phyloP scores from a whole-genome alignment of 768 basidiomycete species.

The Russula compacta region DNA sequence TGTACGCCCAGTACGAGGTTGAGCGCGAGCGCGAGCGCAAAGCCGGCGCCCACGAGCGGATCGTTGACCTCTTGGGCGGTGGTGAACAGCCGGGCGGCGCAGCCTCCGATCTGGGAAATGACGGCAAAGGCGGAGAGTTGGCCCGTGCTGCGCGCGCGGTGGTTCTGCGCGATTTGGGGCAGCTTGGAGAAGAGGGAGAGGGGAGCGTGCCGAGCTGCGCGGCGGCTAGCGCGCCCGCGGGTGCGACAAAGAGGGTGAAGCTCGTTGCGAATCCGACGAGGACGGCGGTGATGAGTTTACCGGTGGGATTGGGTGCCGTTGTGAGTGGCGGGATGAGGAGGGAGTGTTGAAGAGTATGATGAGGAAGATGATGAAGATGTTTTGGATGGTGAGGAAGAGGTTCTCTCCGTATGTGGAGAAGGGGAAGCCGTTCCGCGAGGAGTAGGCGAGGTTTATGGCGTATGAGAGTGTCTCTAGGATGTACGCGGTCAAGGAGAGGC shows the following conservation, averaged over 20 bases:
- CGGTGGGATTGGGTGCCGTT: slow-evolving; percentile 20
- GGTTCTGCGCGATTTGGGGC: slow-evolving; percentile 86
- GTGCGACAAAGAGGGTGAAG: slow-evolving; percentile 38
- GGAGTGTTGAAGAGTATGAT: slow-evolving; percentile 60
- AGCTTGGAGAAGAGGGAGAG: slow-evolving; percentile 88
- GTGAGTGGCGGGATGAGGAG: slow-evolving; percentile 22
- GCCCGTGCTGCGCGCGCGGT: slow-evolving; percentile 68
- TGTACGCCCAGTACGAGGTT: slow-evolving; percentile 81
- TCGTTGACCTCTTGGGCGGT: slow-evolving; percentile 87
- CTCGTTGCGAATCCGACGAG: slow-evolving; percentile 30
- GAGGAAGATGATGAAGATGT: slow-evolving; percentile 79
- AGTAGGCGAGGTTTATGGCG: slow-evolving; percentile 83
- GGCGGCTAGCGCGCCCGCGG: slow-evolving; percentile 45
- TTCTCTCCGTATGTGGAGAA: slow-evolving; percentile 99
- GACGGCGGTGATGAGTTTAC: slow-evolving; percentile 27
- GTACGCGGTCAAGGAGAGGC: slow-evolving; percentile 81
- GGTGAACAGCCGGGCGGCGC: slow-evolving; percentile 88
- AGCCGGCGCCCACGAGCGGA: slow-evolving; percentile 69
- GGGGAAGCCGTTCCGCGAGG: slow-evolving; percentile 76
- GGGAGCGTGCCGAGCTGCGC: slow-evolving; percentile 80
- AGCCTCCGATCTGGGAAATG: slow-evolving; percentile 77
- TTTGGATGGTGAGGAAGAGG: slow-evolving; percentile 85
- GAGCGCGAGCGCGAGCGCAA: slow-evolving; percentile 69
- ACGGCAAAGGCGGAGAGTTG: slow-evolving; percentile 94
- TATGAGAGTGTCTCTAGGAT: slow-evolving; percentile 87